These are phyloP conservation scores for Gilbertella persicaria DNA, from an alignment of 371 early-diverging fungal genomes.

Conservation along the genomic window DNA sequence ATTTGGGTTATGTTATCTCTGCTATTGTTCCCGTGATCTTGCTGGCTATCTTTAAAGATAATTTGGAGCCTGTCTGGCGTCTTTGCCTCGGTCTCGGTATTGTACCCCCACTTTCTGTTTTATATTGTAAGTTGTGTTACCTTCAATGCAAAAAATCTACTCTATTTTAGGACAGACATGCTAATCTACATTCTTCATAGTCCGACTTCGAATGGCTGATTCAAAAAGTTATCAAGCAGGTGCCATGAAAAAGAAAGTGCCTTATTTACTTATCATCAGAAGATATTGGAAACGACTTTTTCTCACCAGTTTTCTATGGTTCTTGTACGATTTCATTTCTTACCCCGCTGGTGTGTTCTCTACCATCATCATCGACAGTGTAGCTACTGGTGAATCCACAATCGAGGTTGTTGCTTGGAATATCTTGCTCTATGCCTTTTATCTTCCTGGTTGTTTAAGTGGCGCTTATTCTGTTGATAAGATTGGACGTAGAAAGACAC, in stretches of 20 bases:
- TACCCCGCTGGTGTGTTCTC: constrained; percentile 63
- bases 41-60: constrained; percentile 52
- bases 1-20: constrained; percentile 59
- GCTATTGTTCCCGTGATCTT: constrained; percentile 61
- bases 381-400: constrained; percentile 41
- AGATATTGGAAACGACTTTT: constrained; percentile 64
- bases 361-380: constrained; percentile 52
- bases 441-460: constrained; percentile 57
- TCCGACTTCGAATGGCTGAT: constrained; percentile 61
- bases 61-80: constrained; percentile 57
- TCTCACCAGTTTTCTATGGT: constrained; percentile 61
- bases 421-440: constrained; percentile 59
- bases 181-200: no score
- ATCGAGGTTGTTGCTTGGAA: constrained; percentile 59
- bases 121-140: constrained; percentile 49
- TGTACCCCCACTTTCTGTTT: constrained; percentile 59
- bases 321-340: constrained; percentile 65
- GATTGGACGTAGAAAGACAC: constrained; percentile 60
- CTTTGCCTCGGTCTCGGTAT: constrained; percentile 57
- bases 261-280: constrained; percentile 59
- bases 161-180: no score
- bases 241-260: constrained; percentile 56
- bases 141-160: neutral
- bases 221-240: constrained; percentile 51
- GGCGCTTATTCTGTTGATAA: constrained; percentile 58